These are phyloP conservation scores for Sisymbrium altissimum DNA, from an alignment of 345 rosid species.

Conservation along the genomic window DNA sequence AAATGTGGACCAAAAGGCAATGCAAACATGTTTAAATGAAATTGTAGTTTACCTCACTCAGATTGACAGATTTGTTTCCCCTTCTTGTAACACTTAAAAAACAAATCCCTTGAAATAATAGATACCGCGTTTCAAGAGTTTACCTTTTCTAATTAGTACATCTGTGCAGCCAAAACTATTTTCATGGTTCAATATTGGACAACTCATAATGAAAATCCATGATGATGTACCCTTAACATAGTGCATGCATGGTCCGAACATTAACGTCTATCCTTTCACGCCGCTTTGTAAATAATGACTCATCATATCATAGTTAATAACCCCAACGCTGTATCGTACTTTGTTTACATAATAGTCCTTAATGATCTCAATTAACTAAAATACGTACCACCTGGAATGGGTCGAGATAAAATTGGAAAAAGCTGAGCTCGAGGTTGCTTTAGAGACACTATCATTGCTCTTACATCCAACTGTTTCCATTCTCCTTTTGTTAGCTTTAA, in stretches of 20 bases:
- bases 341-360: slow-evolving; percentile 10
- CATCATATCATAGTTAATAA: slow-evolving; percentile 27
- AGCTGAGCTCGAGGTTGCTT: slow-evolving; percentile 25
- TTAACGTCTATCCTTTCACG: slow-evolving; percentile 28
- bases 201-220: slow-evolving; percentile 6
- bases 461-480: slow-evolving; percentile 32
- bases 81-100: not conserved
- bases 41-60: not conserved
- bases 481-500: slow-evolving; percentile 27
- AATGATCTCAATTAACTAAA: slow-evolving; percentile 1
- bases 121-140: not conserved
- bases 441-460: slow-evolving; percentile 37
- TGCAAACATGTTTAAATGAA: not conserved
- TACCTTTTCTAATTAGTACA: not conserved
- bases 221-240: slow-evolving; percentile 28
- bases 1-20: not conserved
- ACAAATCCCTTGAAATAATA: not conserved
- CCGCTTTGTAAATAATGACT: slow-evolving; percentile 32
- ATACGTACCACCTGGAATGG: not conserved
- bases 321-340: slow-evolving; percentile 28
- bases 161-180: slow-evolving; percentile 1
- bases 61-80: not conserved
- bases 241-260: slow-evolving; percentile 29
- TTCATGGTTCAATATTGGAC: slow-evolving; percentile 16
- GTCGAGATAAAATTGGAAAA: slow-evolving; percentile 1